phyloP scores from a whole-genome alignment of 495 filamentous ascomycete genomes.

The Tuber microsphaerosporum region DNA sequence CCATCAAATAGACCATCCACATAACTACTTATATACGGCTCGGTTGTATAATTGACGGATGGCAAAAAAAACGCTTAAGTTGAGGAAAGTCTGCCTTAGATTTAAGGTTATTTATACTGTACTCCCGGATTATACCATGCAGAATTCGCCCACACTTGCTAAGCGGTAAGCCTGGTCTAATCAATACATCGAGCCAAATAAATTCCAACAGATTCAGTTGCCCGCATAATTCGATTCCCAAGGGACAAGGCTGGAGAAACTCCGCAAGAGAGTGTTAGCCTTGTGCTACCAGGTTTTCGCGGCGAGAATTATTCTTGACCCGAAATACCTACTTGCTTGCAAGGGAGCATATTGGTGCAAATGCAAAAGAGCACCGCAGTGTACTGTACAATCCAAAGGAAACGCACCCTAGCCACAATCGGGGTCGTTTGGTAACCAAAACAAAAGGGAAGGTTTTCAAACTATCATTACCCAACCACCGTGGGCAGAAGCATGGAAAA shows the following conservation, averaged over 20 bases:
- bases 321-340: neutral
- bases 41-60: neutral
- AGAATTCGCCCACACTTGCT: neutral
- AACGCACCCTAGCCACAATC: too few species aligned
- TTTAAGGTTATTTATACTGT: neutral
- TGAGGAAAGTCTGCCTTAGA: neutral
- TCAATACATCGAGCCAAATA: neutral
- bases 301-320: neutral
- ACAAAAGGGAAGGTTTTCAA: too few species aligned
- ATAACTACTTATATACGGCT: neutral
- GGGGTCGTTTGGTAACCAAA: too few species aligned
- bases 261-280: neutral
- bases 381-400: too few species aligned
- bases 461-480: too few species aligned
- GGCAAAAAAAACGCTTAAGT: neutral
- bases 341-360: too few species aligned
- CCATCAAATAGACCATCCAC: neutral
- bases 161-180: neutral
- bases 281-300: neutral
- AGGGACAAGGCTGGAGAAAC: neutral
- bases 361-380: too few species aligned
- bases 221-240: neutral
- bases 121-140: too few species aligned
- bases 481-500: too few species aligned
- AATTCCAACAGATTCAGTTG: neutral